A percentile compares a stretch with the other conserved stretches of the same genome.
Evolutionary conservation across 352 stramenopile genomes (phyloP).

Genomic region (Phytophthora ramorum): DNA sequence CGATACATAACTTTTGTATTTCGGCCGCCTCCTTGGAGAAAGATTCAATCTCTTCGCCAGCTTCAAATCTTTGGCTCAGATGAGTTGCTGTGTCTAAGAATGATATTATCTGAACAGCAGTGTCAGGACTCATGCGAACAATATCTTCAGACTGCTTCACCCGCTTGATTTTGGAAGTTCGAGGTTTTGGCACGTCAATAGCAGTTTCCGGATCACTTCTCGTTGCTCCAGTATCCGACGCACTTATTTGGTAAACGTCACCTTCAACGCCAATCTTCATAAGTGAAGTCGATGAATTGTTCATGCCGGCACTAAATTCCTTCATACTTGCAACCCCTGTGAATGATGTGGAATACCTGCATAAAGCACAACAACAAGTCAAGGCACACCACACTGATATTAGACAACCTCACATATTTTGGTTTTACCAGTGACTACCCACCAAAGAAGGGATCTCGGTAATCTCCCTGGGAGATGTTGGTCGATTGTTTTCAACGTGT

Average conservation of each 20-base stretch:
- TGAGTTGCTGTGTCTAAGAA: not conserved
- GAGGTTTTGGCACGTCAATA: no score
- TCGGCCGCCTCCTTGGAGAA: not conserved
- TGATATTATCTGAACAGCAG: not conserved
- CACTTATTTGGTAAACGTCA: no score
- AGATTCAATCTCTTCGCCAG: not conserved
- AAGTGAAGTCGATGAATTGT: no score
- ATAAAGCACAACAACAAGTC: not conserved
- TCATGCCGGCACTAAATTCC: no score
- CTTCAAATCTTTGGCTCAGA: not conserved
- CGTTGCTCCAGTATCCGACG: not conserved
- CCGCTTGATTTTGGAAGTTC: not conserved
- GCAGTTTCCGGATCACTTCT: not conserved
- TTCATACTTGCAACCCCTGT: not conserved
- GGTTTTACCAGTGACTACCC: no score
- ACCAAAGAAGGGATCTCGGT: not conserved
- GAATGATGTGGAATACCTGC: not conserved
- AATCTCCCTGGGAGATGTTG: not conserved
- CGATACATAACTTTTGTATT: not conserved
- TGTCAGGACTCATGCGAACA: not conserved
- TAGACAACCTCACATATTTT: no score
- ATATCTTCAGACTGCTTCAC: not conserved
- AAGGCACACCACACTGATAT: no score
- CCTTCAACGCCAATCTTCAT: no score
- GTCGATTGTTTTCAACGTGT: not conserved